Evolutionary conservation across 2,329 filamentous ascomycete species (phyloP).

Genomic region (Cyphellophora attinorum): DNA sequence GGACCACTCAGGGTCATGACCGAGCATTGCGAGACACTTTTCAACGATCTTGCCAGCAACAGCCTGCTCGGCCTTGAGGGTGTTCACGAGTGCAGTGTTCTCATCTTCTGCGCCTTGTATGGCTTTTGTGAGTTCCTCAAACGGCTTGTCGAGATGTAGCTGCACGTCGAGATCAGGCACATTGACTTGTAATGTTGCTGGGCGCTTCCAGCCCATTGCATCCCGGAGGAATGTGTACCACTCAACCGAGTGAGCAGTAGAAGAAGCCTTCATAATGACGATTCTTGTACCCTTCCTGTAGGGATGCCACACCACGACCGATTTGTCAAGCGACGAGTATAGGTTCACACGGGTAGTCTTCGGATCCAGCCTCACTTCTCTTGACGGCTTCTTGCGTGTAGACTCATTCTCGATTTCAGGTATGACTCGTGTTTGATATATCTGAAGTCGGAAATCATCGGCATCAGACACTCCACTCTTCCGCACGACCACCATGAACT

Average conservation of each 20-base stretch:
- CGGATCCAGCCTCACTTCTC: conserved; percentile 47
- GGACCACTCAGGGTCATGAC: conserved; percentile 47
- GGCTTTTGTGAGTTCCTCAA: conserved; percentile 40
- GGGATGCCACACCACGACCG: conserved; percentile 53
- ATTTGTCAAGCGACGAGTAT: conserved; percentile 59
- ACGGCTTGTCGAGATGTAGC: conserved; percentile 51
- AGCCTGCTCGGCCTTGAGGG: conserved; percentile 39
- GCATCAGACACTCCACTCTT: conserved; percentile 43
- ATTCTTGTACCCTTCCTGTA: conserved; percentile 46
- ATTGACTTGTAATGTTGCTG: conserved; percentile 48
- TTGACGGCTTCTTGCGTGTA: conserved; percentile 44
- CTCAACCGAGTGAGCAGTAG: conserved; percentile 52
- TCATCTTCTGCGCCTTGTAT: conserved; percentile 25
- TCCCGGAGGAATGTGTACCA: conserved; percentile 60
- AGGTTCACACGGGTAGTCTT: conserved; percentile 50
- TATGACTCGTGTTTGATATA: conserved; percentile 56
- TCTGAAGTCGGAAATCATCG: conserved; percentile 46
- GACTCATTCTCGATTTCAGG: conserved; percentile 47
- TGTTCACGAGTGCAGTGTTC: conserved; percentile 27
- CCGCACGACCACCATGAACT: conserved; percentile 54
- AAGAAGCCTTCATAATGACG: conserved; percentile 53
- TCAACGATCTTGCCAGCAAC: conserved; percentile 48
- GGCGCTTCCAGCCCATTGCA: conserved; percentile 48
- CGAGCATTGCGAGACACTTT: conserved; percentile 50
- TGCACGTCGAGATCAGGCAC: conserved; percentile 55